phyloP scores from a whole-genome alignment of 768 basidiomycete species.

The Psilocybe cubensis region DNA sequence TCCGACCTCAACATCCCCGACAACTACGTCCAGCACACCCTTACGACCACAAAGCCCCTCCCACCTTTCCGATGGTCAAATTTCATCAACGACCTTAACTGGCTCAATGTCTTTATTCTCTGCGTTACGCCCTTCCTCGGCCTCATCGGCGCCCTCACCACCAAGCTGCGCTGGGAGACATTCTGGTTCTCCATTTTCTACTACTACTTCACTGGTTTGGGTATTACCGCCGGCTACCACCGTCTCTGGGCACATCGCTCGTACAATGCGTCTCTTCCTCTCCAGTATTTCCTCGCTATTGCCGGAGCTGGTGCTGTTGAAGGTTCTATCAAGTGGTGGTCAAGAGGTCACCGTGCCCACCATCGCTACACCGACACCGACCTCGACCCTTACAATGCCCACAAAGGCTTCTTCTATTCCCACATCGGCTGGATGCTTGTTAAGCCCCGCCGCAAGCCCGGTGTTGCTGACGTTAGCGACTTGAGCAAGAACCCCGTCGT shows the following conservation, averaged over 20 bases:
- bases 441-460: constrained; percentile 88
- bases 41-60: constrained; percentile 66
- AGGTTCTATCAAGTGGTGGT: constrained; percentile 99
- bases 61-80: constrained; percentile 71
- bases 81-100: constrained; percentile 66
- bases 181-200: constrained; percentile 49
- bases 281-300: constrained; percentile 85
- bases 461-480: constrained; percentile 89
- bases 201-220: constrained; percentile 64
- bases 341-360: constrained; percentile 95
- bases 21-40: constrained; percentile 80
- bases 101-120: constrained; percentile 75
- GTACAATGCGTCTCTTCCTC: constrained; percentile 86
- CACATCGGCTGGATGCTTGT: constrained; percentile 94
- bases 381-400: constrained; percentile 94
- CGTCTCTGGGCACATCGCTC: constrained; percentile 96
- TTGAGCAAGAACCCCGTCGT: constrained; percentile 79
- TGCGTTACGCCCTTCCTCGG: constrained; percentile 75
- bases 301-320: constrained; percentile 92
- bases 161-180: constrained; percentile 74
- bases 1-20: constrained; percentile 70
- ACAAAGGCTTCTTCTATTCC: constrained; percentile 84
- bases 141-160: constrained; percentile 70
- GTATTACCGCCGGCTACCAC: constrained; percentile 95
- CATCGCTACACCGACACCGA: constrained; percentile 98